These are phyloP conservation scores for Stromatinia cepivora DNA, from an alignment of 2,329 filamentous ascomycete genomes.

Conservation along the genomic window DNA sequence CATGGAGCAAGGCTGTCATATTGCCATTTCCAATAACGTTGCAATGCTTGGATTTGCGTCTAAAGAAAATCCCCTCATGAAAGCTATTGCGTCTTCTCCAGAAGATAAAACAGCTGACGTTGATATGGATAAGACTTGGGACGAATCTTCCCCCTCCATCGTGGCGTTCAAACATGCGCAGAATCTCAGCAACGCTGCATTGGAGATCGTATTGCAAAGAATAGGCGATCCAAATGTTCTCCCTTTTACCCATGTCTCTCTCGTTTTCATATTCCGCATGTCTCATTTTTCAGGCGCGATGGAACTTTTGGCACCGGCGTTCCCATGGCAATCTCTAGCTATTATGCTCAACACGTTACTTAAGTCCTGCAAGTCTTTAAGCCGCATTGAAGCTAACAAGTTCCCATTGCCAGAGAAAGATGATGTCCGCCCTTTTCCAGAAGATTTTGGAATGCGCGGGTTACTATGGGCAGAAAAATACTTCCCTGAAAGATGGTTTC, in stretches of 20 bases:
- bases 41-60: slow-evolving; percentile 39
- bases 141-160: slow-evolving; percentile 18
- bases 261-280: slow-evolving; percentile 32
- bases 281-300: slow-evolving; percentile 28
- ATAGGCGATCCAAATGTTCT: slow-evolving; percentile 34
- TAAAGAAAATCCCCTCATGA: slow-evolving; percentile 37
- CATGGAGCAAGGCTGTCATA: slow-evolving; percentile 54
- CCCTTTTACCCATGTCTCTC: slow-evolving; percentile 31
- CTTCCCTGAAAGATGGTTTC: slow-evolving; percentile 33
- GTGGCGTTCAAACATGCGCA: slow-evolving; percentile 27
- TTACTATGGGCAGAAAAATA: slow-evolving; percentile 32
- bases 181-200: slow-evolving; percentile 24
- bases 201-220: slow-evolving; percentile 29
- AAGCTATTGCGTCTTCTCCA: slow-evolving; percentile 25
- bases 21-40: slow-evolving; percentile 51
- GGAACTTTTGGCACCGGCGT: slow-evolving; percentile 26
- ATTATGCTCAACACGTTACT: slow-evolving; percentile 31
- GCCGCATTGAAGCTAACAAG: slow-evolving; percentile 26
- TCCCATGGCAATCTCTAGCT: slow-evolving; percentile 30
- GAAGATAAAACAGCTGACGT: slow-evolving; percentile 24
- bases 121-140: slow-evolving; percentile 22
- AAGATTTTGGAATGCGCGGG: slow-evolving; percentile 33
- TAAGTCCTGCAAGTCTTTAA: slow-evolving; percentile 16
- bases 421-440: slow-evolving; percentile 31
- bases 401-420: slow-evolving; percentile 34